These are phyloP conservation scores for Jackrogersella minutella DNA, from an alignment of 495 filamentous ascomycete species.

Conservation along the genomic window DNA sequence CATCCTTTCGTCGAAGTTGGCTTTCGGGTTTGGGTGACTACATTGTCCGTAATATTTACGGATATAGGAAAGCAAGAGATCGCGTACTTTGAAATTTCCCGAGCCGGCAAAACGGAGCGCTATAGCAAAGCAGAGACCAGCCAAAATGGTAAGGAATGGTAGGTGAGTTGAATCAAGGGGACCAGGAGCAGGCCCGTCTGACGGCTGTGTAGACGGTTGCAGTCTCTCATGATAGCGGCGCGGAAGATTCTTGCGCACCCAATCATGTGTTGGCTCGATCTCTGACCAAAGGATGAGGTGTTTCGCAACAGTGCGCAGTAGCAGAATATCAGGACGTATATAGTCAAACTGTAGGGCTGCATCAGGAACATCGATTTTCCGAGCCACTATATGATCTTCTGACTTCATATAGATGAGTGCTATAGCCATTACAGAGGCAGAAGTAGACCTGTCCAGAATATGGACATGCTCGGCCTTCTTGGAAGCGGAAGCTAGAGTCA, in stretches of 20 bases:
- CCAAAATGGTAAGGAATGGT: slow-evolving; percentile 90
- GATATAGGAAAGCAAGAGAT: slow-evolving; percentile 83
- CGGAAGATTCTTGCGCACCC: slow-evolving; percentile 79
- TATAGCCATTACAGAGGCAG: slow-evolving; percentile 86
- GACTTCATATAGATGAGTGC: slow-evolving; percentile 99
- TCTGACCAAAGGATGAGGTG: slow-evolving; percentile 93
- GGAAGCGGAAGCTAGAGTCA: slow-evolving; percentile 82
- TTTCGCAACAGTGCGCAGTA: slow-evolving; percentile 88
- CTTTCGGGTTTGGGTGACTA: slow-evolving; percentile 46
- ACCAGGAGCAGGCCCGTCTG: slow-evolving; percentile 28
- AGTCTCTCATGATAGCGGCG: slow-evolving; percentile 64
- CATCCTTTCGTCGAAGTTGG: slow-evolving; percentile 81
- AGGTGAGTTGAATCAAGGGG: slow-evolving; percentile 58
- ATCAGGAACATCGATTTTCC: slow-evolving; percentile 92
- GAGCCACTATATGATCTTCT: slow-evolving; percentile 84
- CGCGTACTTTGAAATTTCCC: slow-evolving; percentile 71
- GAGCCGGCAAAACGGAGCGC: slow-evolving; percentile 90
- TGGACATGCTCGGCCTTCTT: slow-evolving; percentile 90
- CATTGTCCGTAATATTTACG: slow-evolving; percentile 87
- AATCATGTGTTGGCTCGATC: slow-evolving; percentile 72
- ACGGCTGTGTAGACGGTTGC: slow-evolving; percentile 19
- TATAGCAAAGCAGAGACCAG: slow-evolving; percentile 86
- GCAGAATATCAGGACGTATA: slow-evolving; percentile 88
- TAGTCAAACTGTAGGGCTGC: slow-evolving; percentile 92
- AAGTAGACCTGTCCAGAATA: slow-evolving; percentile 88